A percentile compares a stretch with the other conserved stretches of the same genome.
Evolutionary conservation across 306 rosid genomes (phyloP).

Genomic region (Prunus kanzakura): DNA sequence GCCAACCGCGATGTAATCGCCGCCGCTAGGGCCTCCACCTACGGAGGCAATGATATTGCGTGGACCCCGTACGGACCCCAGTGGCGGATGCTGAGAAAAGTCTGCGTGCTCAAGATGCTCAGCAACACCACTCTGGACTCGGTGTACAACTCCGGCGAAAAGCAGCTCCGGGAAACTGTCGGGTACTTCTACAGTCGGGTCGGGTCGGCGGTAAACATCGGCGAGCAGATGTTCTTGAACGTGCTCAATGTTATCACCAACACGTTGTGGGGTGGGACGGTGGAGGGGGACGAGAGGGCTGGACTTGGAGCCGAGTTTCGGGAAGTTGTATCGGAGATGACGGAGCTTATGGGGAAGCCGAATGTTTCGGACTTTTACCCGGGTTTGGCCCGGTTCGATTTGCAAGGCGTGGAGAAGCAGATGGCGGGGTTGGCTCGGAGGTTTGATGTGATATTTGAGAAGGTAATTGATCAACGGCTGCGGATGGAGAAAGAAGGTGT

Average conservation of each 20-base stretch:
- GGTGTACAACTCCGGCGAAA: conserved; percentile 52
- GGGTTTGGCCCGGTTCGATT: conserved; percentile 62
- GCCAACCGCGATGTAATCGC: conserved; percentile 76
- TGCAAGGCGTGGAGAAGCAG: conserved; percentile 63
- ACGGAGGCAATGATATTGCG: conserved; percentile 58
- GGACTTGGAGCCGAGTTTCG: conserved; percentile 59
- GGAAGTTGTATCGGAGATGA: conserved; percentile 38
- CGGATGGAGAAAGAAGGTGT: background rate
- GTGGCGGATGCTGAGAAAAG: conserved; percentile 83
- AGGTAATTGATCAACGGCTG: conserved; percentile 38
- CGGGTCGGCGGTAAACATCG: conserved; percentile 50
- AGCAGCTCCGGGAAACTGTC: conserved; percentile 45
- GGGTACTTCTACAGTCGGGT: conserved; percentile 19
- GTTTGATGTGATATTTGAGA: conserved; percentile 61
- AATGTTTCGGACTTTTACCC: conserved; percentile 74
- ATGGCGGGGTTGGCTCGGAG: conserved; percentile 25
- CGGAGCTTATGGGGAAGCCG: conserved; percentile 46
- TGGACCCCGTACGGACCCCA: conserved; percentile 73
- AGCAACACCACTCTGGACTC: conserved; percentile 53
- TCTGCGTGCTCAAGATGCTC: conserved; percentile 64
- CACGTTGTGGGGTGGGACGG: conserved; percentile 72
- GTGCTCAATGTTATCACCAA: conserved; percentile 58
- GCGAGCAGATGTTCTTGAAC: conserved; percentile 57
- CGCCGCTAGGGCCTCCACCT: conserved; percentile 24
- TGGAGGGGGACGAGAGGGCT: conserved; percentile 54